Evolutionary conservation across 352 stramenopile genomes (phyloP), one percentile per base, ranked within the genome.

Genomic region (Phytophthora agathidicida): DNA sequence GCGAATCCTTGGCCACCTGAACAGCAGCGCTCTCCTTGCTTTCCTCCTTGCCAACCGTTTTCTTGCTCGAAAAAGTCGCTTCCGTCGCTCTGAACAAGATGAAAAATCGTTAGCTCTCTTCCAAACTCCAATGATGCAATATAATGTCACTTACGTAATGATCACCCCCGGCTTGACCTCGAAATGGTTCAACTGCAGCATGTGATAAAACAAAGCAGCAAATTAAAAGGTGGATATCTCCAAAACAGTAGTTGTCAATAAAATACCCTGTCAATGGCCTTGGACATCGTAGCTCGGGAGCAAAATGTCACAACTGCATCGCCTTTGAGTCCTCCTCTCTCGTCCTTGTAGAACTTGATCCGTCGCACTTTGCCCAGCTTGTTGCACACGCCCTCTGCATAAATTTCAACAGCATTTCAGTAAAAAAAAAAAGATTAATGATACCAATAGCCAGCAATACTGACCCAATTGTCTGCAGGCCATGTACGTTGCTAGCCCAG

Each of bases 291-390:
- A 5, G 65, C 69, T n/a, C 83, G 68, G 11, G 86, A 93, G 19
- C 60, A 62, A 65, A 92, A 95, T n/a, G 80, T 88, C 62, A 94
- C 83, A 2, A 91, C 68, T n/a, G 86, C 86, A 32, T 95, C 86
- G n/a, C 86, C 86, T 59, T 95, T 93, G 14, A 95, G 73, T 20
- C 84, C 77, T 51, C 86, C 86, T 16, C 70, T 73, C 9, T 86
- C 79, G 54, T 93, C 75, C 44, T 92, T 84, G 76, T 95, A 95
- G 48, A 95, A 94, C 52, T 95, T 95, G 59, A 92, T 75, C 17
- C 86, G 86, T 10, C 83, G 79, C 53, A 95, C 86, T 64, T 91
- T 93, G 49, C 86, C 86, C 3, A 95, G 62, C 48, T 83, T 86
- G 24, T 60, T 53, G 58, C 83, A 92, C 22, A 92, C 43, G 14